Evolutionary conservation across 345 rosid species (phyloP).

Genomic region (Raphanus sativus): DNA sequence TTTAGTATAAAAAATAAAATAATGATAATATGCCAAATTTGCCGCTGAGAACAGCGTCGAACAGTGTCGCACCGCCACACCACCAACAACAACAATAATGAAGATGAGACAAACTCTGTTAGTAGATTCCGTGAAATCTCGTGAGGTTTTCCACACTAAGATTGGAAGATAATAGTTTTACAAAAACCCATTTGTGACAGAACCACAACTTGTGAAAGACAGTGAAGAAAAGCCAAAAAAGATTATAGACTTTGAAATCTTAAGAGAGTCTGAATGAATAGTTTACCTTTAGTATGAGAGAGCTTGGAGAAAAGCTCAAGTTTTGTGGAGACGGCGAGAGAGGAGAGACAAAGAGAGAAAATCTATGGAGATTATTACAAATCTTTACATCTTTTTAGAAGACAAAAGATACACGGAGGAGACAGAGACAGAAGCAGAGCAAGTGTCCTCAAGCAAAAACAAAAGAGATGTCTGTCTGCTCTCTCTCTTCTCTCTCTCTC

Average conservation of each 20-base stretch:
- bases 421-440: constrained; percentile 12
- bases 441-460: constrained; percentile 13
- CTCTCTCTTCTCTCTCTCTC: constrained; percentile 21
- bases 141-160: neutral
- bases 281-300: constrained; percentile 25
- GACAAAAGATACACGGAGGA: constrained; percentile 16
- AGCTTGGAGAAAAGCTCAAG: neutral
- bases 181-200: neutral
- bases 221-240: neutral
- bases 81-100: constrained; percentile 4
- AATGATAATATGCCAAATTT: constrained; percentile 31
- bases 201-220: neutral
- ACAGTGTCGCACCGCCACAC: constrained; percentile 21
- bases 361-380: neutral
- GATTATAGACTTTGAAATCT: neutral
- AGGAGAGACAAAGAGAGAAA: constrained; percentile 11
- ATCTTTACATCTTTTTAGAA: constrained; percentile 13
- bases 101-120: constrained; percentile 6
- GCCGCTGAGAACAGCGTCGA: constrained; percentile 3
- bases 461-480: neutral
- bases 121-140: constrained; percentile 11
- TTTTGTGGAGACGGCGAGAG: constrained; percentile 6
- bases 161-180: neutral
- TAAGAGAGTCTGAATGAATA: constrained; percentile 20
- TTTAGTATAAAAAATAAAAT: neutral